Percentiles rank a stretch among this genome's conserved stretches.
Conservation (phyloP, 345 rosid genomes). For the Raphanus raphanistrum region DNA sequence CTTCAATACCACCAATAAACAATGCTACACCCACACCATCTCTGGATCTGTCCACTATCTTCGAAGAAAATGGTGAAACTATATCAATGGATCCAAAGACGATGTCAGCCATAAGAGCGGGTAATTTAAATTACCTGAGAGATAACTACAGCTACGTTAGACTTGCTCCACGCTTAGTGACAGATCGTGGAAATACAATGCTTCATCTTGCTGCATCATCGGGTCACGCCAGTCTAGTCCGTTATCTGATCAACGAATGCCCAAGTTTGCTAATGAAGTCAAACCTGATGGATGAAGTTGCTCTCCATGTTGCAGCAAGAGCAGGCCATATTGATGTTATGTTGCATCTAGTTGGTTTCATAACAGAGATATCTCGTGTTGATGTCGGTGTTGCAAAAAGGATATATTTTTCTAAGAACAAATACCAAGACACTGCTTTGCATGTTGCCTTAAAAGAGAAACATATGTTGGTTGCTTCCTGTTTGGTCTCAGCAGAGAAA, state of each 20-base stretch:
- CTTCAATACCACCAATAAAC: not conserved
- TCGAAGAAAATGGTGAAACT: not conserved
- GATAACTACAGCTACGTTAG: not conserved
- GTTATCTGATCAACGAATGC: not conserved
- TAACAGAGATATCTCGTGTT: not conserved
- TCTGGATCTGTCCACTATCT: conserved; percentile 5
- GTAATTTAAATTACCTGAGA: conserved; percentile 8
- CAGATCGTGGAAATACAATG: not conserved
- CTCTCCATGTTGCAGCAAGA: conserved; percentile 1
- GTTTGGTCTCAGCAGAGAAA: not conserved
- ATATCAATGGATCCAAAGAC: conserved; percentile 5
- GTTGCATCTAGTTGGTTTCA: not conserved
- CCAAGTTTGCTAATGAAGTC: not conserved
- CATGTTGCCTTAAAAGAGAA: conserved; percentile 1
- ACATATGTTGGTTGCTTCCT: not conserved
- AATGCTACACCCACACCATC: not conserved
- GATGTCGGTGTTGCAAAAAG: not conserved
- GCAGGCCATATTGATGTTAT: not conserved
- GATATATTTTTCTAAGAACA: not conserved
- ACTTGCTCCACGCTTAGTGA: not conserved
- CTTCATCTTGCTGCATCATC: not conserved
- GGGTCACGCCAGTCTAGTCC: not conserved
- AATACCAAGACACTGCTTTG: conserved; percentile 5
- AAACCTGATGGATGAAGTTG: conserved; percentile 1
- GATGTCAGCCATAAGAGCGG: conserved; percentile 16